These are phyloP conservation scores for Diaporthe vaccinii DNA, from an alignment of 2,329 filamentous ascomycete genomes.

Conservation along the genomic window DNA sequence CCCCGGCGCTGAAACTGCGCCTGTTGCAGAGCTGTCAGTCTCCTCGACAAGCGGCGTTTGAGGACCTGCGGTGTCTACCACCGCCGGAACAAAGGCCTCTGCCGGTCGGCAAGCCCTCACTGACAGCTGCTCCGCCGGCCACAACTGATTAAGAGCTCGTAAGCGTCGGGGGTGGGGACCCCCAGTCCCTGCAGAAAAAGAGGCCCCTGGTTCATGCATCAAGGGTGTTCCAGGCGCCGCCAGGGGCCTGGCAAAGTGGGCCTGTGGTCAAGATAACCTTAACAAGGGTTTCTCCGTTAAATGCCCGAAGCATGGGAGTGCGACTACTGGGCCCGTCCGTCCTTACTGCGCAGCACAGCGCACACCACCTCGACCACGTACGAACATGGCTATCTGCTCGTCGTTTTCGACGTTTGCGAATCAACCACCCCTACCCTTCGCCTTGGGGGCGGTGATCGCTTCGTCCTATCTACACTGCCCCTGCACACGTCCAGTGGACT, in stretches of 20 bases:
- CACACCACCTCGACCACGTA: neutral
- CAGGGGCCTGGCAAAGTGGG: slow-evolving; percentile 22
- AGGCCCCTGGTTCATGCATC: slow-evolving; percentile 11
- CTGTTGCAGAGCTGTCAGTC: slow-evolving; percentile 35
- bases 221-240: slow-evolving; percentile 24
- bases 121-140: slow-evolving; percentile 23
- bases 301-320: slow-evolving; percentile 18
- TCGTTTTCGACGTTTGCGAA: neutral
- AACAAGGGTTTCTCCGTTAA: slow-evolving; percentile 30
- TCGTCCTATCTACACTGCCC: neutral
- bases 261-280: slow-evolving; percentile 37
- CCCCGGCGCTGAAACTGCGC: slow-evolving; percentile 38
- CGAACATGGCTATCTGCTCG: neutral
- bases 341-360: neutral
- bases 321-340: neutral
- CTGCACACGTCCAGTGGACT: neutral
- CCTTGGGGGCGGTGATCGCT: neutral
- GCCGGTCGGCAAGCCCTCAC: slow-evolving; percentile 27
- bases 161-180: slow-evolving; percentile 17
- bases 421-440: neutral
- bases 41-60: slow-evolving; percentile 37
- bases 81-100: slow-evolving; percentile 24
- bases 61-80: slow-evolving; percentile 33
- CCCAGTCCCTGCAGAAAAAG: neutral
- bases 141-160: slow-evolving; percentile 12